Evolutionary conservation across 1,284 basidiomycete genomes (phyloP).

Genomic region (Albatrellus sp.): DNA sequence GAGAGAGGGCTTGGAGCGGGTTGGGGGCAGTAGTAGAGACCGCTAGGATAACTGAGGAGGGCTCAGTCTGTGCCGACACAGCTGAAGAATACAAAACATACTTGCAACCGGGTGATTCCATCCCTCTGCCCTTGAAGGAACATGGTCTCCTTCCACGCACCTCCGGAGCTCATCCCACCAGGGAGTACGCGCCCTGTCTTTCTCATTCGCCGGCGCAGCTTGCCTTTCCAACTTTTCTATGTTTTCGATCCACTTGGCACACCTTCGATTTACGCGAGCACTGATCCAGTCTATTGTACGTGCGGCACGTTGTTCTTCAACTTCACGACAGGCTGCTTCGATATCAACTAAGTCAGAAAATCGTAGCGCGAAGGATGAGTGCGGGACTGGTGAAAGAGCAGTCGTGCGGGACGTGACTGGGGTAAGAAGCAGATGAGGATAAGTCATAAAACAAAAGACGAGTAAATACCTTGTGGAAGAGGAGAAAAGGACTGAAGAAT

Average conservation of each 20-base stretch:
- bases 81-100: slow-evolving; percentile 24
- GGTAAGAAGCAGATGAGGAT: not conserved
- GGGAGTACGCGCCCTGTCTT: slow-evolving; percentile 36
- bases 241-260: slow-evolving; percentile 56
- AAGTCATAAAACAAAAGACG: not conserved
- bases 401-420: slow-evolving; percentile 69
- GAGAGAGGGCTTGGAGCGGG: slow-evolving; percentile 62
- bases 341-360: slow-evolving; percentile 64
- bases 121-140: slow-evolving; percentile 55
- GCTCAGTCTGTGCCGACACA: slow-evolving; percentile 5
- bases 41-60: slow-evolving; percentile 51
- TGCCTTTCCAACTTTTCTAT: slow-evolving; percentile 33
- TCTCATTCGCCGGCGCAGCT: slow-evolving; percentile 10
- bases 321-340: slow-evolving; percentile 58
- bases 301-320: slow-evolving; percentile 62
- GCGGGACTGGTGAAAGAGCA: slow-evolving; percentile 52
- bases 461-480: slow-evolving; percentile 54
- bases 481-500: slow-evolving; percentile 75
- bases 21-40: slow-evolving; percentile 68
- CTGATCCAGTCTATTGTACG: slow-evolving; percentile 74
- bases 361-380: slow-evolving; percentile 56
- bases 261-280: slow-evolving; percentile 47
- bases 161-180: slow-evolving; percentile 76
- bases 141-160: slow-evolving; percentile 63
- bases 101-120: slow-evolving; percentile 77